Base-by-base conservation (phyloP, 305 asterid species). In the Fraxinus angustifolia region DNA sequence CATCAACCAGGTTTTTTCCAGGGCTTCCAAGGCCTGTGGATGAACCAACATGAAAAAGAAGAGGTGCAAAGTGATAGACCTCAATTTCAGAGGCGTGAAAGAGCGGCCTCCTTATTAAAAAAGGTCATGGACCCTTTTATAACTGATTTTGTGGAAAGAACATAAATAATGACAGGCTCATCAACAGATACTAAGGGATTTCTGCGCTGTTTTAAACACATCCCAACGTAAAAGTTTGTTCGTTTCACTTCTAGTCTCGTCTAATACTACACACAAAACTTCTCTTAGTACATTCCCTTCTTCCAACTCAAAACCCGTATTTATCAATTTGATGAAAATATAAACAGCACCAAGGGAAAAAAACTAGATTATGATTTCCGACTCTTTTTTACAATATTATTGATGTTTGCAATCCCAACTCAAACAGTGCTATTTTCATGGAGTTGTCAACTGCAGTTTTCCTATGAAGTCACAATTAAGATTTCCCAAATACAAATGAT, bases 391-490 rank as follows among this genome's bases (percentile, higher is more conserved):
- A 65, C 73, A 26, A 10, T 8, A 65, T 26, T 26, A 65, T 65
- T 65, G 36, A 65, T 3, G 34, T 28, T 17, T 26, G 36, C 70
- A 11, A 11, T 28, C 74, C 17, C 17, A 26, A 65, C 2, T 23
- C 2, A 12, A 77, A 79, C 1, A 67, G 17, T 65, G 38, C 48
- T 31, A 60, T 3, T 56, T 50, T 0, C 10, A 77, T 14, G 65
- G 23, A 38, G 73, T 19, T 38, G 75, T 28, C 62, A 86, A 79
- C 6, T 85, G 83, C 74, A 93, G 76, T 83, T 87, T 92, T 34
- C 96, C 97, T 0, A 93, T 75, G 86, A 88, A 94, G 78, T 90
- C 82, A n/a, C 82, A 84, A 21, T 81, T 81, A 58, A 93, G 93
- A 76, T 72, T 92, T 76, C 93, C 96, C 77, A 92, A 82, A 80